Base-by-base conservation (phyloP, 257 asterid genomes). In the Schizonepeta tenuifolia region DNA sequence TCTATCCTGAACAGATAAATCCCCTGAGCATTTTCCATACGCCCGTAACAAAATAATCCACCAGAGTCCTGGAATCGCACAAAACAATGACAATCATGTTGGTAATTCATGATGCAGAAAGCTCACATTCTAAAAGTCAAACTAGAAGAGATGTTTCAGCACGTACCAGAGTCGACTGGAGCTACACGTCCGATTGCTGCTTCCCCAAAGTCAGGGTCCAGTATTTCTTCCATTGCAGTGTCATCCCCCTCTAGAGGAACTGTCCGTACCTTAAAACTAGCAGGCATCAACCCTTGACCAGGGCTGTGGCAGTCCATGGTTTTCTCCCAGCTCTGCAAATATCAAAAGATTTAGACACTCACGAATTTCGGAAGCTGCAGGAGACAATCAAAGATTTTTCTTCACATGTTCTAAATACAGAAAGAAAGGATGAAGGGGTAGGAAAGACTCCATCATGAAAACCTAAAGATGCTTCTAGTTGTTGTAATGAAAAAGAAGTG, bases 151-250 rank as follows among this genome's bases (percentile, higher is more conserved):
- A 58, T 58, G 60, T 33, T 46, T 14, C 55, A n/a, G 13, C 57
- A 57, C 21, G 67, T 83, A 86, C 92, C 96, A 41, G 96, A 89
- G 79, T 89, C 96, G 60, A 89, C 92, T 0, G 96, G 96, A 11
- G 96, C 96, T 71, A 89, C 96, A 68, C 92, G 92, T 11, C 96
- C 96, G 53, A 89, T 89, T 68, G 92, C 96, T 58, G 96, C 92
- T 81, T 89, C 96, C 68, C 96, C 96, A 81, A 89, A 89, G 79
- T 89, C 96, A 3, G 96, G 92, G 75, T 89, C 96, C 46, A 89
- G 83, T 44, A 89, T 85, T 77, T 89, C 96, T 75, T 86, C 96
- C 0, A 86, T 89, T 44, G 83, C 86, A 44, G 83, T 72, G 67
- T 86, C 92, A 53, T 85, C 89, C 58, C 85, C 84, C 24, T 89